Base-by-base conservation (phyloP, 768 basidiomycete species). In the Collybia nuda region DNA sequence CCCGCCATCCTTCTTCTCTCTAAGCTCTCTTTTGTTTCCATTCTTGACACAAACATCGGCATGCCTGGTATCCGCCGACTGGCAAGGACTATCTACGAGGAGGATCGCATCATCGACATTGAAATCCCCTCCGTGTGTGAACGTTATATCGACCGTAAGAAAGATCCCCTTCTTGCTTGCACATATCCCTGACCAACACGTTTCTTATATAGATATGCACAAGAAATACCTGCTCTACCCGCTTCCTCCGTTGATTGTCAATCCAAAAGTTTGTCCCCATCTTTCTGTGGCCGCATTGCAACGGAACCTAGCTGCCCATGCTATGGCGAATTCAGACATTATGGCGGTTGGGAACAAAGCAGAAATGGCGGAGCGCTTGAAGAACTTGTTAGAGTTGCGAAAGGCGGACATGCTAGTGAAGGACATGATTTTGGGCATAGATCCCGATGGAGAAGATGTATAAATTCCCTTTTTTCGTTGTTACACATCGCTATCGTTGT, bases 41-140 rank as follows among this genome's bases (percentile, higher is more conserved):
- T 86, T 35, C 58, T 75, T 12, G 82, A 73, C 40, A 88, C 85
- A 2, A 56, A 67, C 17, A 70, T 87, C 50, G 67, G 69, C 24
- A 86, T 87, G 77, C 60, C 63, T 2, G 86, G 86, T 2, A 64
- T 87, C 23, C 78, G 85, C 23, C 72, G 70, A 8, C 66, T 86
- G 21, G 77, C 77, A 0, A 55, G 57, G 9, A 55, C 56, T 6
- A 68, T 79, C 38, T 51, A 63, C 46, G 55, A 63, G 29, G 71
- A 74, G 21, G 60, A 65, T 12, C 71, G 76, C 5, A 49, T 68
- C 17, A 68, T 84, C 43, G 73, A 77, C 51, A 65, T 86, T 47
- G 78, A 82, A 57, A 73, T 84, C 29, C 84, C 86, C 17, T 64
- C 62, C 12, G 57, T 56, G 6, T 86, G 84, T 56, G 77, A 80